These are phyloP conservation scores for Cucumis cinereus DNA, from an alignment of 306 rosid species.

Conservation along the genomic window DNA sequence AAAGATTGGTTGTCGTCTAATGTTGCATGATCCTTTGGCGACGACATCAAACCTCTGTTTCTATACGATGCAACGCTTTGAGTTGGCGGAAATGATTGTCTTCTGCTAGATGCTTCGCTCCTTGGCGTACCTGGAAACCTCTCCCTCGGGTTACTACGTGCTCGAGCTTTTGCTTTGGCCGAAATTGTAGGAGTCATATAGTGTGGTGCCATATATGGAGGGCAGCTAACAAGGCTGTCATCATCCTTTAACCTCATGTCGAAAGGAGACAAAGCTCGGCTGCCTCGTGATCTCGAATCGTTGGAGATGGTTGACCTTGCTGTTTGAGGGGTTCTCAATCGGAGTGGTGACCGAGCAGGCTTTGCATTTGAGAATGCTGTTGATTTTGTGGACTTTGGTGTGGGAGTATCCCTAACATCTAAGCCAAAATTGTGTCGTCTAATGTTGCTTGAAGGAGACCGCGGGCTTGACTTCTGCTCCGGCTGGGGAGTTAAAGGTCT, in stretches of 20 bases:
- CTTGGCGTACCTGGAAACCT: conserved; percentile 61
- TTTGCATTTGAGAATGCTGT: conserved; percentile 34
- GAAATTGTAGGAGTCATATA: conserved; percentile 82
- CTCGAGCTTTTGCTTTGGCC: conserved; percentile 66
- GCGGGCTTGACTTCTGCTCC: conserved; percentile 40
- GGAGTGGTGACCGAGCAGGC: conserved; percentile 7
- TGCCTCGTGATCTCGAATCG: conserved; percentile 32
- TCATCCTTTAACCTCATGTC: conserved; percentile 60
- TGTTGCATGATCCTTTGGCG: conserved; percentile 39
- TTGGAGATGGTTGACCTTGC: conserved; percentile 35
- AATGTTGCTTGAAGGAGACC: conserved; percentile 37
- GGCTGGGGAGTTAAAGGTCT: conserved; percentile 59
- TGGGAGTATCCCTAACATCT: conserved; percentile 36
- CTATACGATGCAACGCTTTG: conserved; percentile 74
- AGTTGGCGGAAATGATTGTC: conserved; percentile 67
- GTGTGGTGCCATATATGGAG: conserved; percentile 78
- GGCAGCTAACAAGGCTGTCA: conserved; percentile 88
- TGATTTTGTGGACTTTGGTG: conserved; percentile 75
- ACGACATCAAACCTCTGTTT: conserved; percentile 50
- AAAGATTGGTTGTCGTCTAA: conserved; percentile 49
- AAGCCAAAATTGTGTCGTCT: conserved; percentile 36
- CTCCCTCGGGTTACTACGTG: conserved; percentile 65
- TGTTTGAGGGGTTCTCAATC: conserved; percentile 22
- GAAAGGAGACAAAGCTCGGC: conserved; percentile 45
- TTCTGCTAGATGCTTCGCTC: conserved; percentile 50